These are phyloP conservation scores for Scenedesmus sp. DNA, from an alignment of 163 green algal genomes.

Conservation along the genomic window DNA sequence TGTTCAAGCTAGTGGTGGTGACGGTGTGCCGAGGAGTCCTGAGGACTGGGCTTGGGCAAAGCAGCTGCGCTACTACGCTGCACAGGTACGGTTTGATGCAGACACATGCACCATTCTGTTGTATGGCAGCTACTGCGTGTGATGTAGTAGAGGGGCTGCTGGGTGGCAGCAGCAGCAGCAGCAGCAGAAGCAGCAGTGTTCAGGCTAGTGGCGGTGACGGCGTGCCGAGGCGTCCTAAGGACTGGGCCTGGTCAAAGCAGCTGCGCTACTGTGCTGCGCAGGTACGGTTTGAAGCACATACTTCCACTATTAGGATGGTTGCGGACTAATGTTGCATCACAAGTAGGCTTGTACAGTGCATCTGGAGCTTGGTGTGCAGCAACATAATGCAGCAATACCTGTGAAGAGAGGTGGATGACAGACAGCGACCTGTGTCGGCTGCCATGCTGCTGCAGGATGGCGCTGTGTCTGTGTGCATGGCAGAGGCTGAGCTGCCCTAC, in stretches of 20 bases:
- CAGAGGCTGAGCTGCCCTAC: slow-evolving; percentile 81
- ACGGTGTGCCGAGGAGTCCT: slow-evolving; percentile 9
- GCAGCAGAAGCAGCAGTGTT: no score
- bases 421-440: background rate
- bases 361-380: no score
- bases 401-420: background rate
- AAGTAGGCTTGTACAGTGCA: no score
- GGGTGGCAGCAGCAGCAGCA: background rate
- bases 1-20: background rate
- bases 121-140: background rate
- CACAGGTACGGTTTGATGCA: background rate
- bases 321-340: no score
- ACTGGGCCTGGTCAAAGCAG: no score
- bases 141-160: background rate
- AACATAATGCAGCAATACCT: background rate
- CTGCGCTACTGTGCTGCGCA: no score
- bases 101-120: background rate
- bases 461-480: slow-evolving; percentile 68
- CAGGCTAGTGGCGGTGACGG: no score
- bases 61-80: slow-evolving; percentile 81
- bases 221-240: no score
- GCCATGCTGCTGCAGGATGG: slow-evolving; percentile 25
- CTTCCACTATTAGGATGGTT: no score
- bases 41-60: slow-evolving; percentile 82
- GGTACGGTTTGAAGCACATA: no score